phyloP scores from a whole-genome alignment of 2,329 filamentous ascomycete genomes.

The Blastomyces percursus region DNA sequence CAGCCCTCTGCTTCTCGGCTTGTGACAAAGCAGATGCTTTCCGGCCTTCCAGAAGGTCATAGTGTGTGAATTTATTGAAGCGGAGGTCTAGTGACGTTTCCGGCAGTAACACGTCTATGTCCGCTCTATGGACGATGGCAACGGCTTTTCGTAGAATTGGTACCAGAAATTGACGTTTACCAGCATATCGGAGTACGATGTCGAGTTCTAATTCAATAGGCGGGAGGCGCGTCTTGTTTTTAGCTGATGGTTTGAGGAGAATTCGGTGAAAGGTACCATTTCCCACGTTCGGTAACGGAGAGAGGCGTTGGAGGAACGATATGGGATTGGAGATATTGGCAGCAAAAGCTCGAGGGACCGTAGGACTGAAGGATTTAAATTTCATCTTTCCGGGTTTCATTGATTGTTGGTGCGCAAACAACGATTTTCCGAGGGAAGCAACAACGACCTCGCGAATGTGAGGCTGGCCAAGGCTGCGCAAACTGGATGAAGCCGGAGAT shows the following conservation, averaged over 20 bases:
- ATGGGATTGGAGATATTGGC: slow-evolving; percentile 25
- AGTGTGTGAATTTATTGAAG: slow-evolving; percentile 26
- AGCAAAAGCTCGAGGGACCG: slow-evolving; percentile 24
- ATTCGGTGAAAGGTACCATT: slow-evolving; percentile 20
- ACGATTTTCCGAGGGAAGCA: slow-evolving; percentile 29
- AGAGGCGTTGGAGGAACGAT: slow-evolving; percentile 24
- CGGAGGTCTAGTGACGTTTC: slow-evolving; percentile 30
- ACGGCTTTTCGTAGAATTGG: slow-evolving; percentile 21
- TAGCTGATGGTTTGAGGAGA: slow-evolving; percentile 24
- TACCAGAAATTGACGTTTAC: neutral
- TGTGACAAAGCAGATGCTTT: slow-evolving; percentile 1
- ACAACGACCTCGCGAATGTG: slow-evolving; percentile 25
- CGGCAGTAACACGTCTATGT: slow-evolving; percentile 31
- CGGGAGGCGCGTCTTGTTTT: slow-evolving; percentile 19
- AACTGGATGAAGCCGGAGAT: neutral
- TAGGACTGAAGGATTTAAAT: slow-evolving; percentile 24
- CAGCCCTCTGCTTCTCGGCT: slow-evolving; percentile 5
- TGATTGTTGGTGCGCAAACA: slow-evolving; percentile 24
- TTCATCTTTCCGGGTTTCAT: slow-evolving; percentile 17
- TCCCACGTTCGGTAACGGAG: slow-evolving; percentile 12
- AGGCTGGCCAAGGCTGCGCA: neutral
- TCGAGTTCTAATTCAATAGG: slow-evolving; percentile 26
- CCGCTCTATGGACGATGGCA: slow-evolving; percentile 22
- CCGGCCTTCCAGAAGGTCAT: slow-evolving; percentile 18
- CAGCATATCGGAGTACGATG: slow-evolving; percentile 6